These are phyloP conservation scores for Rhinocladiella mackenziei DNA, from an alignment of 2,329 filamentous ascomycete species.

Conservation along the genomic window DNA sequence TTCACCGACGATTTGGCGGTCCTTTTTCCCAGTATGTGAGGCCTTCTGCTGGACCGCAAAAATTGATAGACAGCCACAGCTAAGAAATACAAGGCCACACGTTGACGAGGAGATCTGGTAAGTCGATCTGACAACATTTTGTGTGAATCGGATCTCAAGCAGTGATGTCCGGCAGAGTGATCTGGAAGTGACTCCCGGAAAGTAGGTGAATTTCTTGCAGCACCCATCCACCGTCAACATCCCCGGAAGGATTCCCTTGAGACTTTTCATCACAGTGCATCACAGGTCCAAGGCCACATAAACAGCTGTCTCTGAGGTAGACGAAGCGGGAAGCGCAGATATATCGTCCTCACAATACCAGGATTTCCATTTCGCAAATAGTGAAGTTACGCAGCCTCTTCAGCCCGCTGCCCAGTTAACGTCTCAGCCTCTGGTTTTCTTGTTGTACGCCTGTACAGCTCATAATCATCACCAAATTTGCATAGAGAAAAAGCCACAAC, in stretches of 20 bases:
- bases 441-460: neutral
- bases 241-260: no score
- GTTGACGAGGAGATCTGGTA: neutral
- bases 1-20: slow-evolving; percentile 6
- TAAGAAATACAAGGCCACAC: no score
- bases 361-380: neutral
- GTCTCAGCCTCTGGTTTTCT: neutral
- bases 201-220: neutral
- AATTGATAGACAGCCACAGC: no score
- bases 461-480: no score
- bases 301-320: no score
- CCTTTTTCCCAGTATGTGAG: no score
- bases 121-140: slow-evolving; percentile 1
- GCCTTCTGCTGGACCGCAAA: no score
- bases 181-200: neutral
- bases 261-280: no score
- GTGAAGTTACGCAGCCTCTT: neutral
- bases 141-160: slow-evolving; percentile 4
- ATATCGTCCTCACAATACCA: no score
- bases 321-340: no score
- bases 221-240: neutral
- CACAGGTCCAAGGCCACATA: no score
- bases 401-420: neutral
- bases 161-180: neutral
- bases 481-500: no score